These are phyloP conservation scores for Berberis thunbergii DNA, from an alignment of 164 flowering plant species.

Conservation along the genomic window DNA sequence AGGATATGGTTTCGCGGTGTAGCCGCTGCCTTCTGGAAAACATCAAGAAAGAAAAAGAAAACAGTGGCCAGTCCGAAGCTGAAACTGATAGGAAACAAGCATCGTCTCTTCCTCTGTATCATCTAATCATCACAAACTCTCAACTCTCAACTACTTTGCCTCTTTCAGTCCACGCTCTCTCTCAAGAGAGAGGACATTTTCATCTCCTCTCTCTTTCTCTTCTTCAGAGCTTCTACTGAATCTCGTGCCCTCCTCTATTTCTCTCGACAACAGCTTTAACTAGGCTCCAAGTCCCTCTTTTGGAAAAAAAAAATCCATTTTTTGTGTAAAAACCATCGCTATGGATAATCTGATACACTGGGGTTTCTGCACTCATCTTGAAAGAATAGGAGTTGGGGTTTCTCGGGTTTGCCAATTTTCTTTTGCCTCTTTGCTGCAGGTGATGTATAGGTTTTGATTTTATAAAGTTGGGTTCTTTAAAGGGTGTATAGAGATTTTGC, in stretches of 20 bases:
- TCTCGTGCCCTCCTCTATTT: not conserved
- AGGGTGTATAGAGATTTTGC: too few relatives aligned
- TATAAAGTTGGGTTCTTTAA: too few relatives aligned
- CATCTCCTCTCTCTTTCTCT: too few relatives aligned
- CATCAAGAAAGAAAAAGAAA: too few relatives aligned
- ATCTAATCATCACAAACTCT: constrained; percentile 15
- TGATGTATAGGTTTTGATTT: not conserved
- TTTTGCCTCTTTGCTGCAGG: not conserved
- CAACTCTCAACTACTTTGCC: not conserved
- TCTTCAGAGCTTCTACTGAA: not conserved
- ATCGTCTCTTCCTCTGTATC: constrained; percentile 36
- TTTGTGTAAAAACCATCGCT: not conserved
- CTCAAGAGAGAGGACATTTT: not conserved
- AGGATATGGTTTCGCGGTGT: too few relatives aligned
- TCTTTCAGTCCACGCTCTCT: not conserved
- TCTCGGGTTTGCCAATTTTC: too few relatives aligned
- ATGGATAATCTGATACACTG: not conserved
- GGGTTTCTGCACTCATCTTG: not conserved
- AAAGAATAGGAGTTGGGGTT: too few relatives aligned
- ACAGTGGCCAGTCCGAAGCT: not conserved
- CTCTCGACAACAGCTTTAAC: too few relatives aligned
- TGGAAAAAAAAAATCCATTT: too few relatives aligned
- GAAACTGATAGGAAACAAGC: constrained; percentile 1
- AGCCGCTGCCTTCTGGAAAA: too few relatives aligned
- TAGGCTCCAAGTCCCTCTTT: too few relatives aligned